phyloP scores from a whole-genome alignment of 2,329 filamentous ascomycete genomes.

The Calonectria crousiana region DNA sequence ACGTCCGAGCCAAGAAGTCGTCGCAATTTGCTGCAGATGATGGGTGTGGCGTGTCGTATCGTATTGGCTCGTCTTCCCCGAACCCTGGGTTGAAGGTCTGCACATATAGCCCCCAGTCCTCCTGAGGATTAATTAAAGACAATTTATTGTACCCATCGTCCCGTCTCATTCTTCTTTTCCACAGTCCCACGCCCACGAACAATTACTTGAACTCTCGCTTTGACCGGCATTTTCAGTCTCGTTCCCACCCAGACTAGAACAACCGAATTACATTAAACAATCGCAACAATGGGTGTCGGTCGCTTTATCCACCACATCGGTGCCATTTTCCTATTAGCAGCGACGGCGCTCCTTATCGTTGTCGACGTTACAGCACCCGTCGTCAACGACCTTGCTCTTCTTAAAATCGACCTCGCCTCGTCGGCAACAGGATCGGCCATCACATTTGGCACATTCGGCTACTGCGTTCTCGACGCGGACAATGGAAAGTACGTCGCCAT shows the following conservation, averaged over 20 bases:
- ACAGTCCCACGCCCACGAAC: not conserved
- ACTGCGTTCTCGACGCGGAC: conserved; percentile 56
- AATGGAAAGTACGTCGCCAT: conserved; percentile 38
- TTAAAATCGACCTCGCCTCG: conserved; percentile 63
- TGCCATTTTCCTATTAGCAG: conserved; percentile 67
- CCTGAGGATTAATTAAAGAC: not conserved
- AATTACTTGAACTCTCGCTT: conserved; percentile 3
- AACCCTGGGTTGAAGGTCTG: conserved; percentile 6
- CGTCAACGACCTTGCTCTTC: conserved; percentile 64
- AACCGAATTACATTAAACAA: conserved; percentile 23
- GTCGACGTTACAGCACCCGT: conserved; percentile 71
- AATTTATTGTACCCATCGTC: not conserved
- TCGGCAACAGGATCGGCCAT: conserved; percentile 52
- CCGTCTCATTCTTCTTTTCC: not conserved
- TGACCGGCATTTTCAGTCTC: not conserved
- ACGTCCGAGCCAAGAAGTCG: conserved; percentile 38
- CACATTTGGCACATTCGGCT: conserved; percentile 72
- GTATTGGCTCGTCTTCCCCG: conserved; percentile 3
- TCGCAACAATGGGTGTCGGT: conserved; percentile 60
- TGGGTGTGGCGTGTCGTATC: conserved; percentile 26
- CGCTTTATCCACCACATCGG: conserved; percentile 68
- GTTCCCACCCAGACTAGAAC: not conserved
- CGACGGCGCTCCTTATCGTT: conserved; percentile 68
- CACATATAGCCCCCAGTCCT: conserved; percentile 11
- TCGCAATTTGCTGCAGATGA: conserved; percentile 30